Evolutionary conservation across 345 rosid genomes (phyloP).

Genomic region (Melaleuca alternifolia): DNA sequence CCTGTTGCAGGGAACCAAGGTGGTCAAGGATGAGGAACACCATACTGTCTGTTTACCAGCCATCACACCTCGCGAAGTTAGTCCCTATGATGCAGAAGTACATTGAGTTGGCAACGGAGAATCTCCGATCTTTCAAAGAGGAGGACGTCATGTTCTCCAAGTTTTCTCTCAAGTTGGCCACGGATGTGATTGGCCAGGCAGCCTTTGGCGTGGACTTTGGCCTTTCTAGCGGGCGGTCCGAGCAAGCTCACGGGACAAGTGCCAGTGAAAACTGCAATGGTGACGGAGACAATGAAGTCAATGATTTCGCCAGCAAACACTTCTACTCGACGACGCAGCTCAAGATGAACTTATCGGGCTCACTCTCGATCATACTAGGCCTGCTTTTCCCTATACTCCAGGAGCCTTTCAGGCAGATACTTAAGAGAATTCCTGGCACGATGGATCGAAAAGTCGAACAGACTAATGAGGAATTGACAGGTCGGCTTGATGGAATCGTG

Average conservation of each 20-base stretch:
- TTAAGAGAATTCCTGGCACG: slow-evolving; percentile 76
- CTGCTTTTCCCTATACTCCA: slow-evolving; percentile 65
- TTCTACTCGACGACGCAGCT: slow-evolving; percentile 87
- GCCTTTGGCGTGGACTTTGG: slow-evolving; percentile 82
- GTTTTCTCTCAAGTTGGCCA: slow-evolving; percentile 68
- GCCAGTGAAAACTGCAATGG: neutral
- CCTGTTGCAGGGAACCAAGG: slow-evolving; percentile 50
- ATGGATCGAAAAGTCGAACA: slow-evolving; percentile 78
- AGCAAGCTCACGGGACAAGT: neutral
- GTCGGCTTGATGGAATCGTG: slow-evolving; percentile 68
- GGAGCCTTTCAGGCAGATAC: slow-evolving; percentile 76
- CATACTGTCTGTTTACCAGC: slow-evolving; percentile 73
- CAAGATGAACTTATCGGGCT: slow-evolving; percentile 86
- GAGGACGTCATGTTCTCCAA: slow-evolving; percentile 55
- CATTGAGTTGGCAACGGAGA: slow-evolving; percentile 51
- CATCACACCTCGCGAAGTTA: slow-evolving; percentile 71
- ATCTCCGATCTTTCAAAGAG: slow-evolving; percentile 23
- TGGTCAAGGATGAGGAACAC: slow-evolving; percentile 92
- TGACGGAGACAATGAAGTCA: slow-evolving; percentile 21
- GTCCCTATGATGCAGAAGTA: slow-evolving; percentile 68
- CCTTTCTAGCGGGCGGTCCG: slow-evolving; percentile 33
- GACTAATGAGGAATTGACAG: slow-evolving; percentile 39
- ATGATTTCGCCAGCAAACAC: slow-evolving; percentile 69
- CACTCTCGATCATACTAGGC: slow-evolving; percentile 70
- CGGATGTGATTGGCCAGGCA: slow-evolving; percentile 86